Conservation (phyloP, 352 stramenopile species). For the Phytophthora megakarya region DNA sequence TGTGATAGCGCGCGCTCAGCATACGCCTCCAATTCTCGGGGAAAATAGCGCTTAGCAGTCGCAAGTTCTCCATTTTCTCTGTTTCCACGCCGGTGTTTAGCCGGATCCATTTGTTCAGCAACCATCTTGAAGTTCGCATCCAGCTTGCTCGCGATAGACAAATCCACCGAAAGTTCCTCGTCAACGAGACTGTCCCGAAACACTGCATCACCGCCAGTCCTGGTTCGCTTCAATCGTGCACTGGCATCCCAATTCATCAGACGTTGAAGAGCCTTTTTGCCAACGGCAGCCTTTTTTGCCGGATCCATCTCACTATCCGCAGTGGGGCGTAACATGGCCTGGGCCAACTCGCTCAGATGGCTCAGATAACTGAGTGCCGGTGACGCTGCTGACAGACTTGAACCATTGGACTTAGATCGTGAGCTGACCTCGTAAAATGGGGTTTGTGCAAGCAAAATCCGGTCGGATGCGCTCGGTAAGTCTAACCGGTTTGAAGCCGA, state of each 20-base stretch:
- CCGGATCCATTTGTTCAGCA: constrained; percentile 66
- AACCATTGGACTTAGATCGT: constrained; percentile 18
- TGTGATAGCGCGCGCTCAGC: constrained; percentile 70
- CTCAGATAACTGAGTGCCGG: constrained; percentile 62
- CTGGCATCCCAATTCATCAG: constrained; percentile 74
- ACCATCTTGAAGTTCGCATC: constrained; percentile 89
- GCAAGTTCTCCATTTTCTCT: constrained; percentile 5
- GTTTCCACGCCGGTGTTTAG: constrained; percentile 4
- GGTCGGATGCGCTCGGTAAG: constrained; percentile 70
- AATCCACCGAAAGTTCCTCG: constrained; percentile 81
- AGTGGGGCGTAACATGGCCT: constrained; percentile 60
- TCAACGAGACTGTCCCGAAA: constrained; percentile 80
- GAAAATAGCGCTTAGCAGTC: constrained; percentile 55
- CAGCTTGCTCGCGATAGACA: constrained; percentile 82
- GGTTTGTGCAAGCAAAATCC: constrained; percentile 74
- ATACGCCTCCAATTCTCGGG: constrained; percentile 70
- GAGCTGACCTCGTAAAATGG: constrained; percentile 63
- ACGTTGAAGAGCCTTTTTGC: constrained; percentile 54
- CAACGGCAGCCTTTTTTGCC: constrained; percentile 51
- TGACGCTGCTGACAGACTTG: constrained; percentile 34
- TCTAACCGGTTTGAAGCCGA: constrained; percentile 78
- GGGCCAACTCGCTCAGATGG: constrained; percentile 75
- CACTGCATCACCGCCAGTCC: constrained; percentile 51
- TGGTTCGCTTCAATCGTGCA: constrained; percentile 48
- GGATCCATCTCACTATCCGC: constrained; percentile 41